Percentiles rank a stretch among this genome's conserved stretches.
Evolutionary conservation across 345 rosid genomes (phyloP).

Genomic region (Microcos paniculata): DNA sequence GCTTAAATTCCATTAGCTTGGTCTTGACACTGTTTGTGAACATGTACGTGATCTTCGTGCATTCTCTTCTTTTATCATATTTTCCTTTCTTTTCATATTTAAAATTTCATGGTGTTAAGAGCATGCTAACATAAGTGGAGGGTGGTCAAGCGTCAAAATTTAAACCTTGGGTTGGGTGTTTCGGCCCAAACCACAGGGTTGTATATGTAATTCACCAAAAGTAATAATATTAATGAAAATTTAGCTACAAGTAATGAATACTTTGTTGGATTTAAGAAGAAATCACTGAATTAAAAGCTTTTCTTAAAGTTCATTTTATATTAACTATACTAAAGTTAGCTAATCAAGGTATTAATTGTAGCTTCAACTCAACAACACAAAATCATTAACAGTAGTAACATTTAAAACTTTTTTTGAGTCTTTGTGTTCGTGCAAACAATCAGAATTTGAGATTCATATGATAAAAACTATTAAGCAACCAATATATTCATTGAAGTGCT

Average conservation of each 20-base stretch:
- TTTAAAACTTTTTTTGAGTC: neutral
- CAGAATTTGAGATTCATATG: neutral
- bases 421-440: neutral
- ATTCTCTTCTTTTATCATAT: too few species aligned
- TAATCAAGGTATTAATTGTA: neutral
- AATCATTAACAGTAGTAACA: neutral
- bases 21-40: too few species aligned
- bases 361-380: neutral
- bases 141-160: too few species aligned
- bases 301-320: neutral
- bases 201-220: too few species aligned
- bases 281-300: neutral
- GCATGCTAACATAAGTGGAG: too few species aligned
- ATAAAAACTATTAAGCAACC: neutral
- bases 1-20: too few species aligned
- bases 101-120: too few species aligned
- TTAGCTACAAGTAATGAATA: neutral
- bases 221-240: neutral
- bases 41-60: too few species aligned
- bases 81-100: too few species aligned
- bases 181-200: too few species aligned
- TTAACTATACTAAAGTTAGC: too few species aligned
- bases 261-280: neutral
- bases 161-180: too few species aligned
- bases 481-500: neutral